Evolutionary conservation across 1,284 basidiomycete genomes (phyloP), one percentile per base, ranked within the genome.

Genomic region (Fomitiporia mediterranea): DNA sequence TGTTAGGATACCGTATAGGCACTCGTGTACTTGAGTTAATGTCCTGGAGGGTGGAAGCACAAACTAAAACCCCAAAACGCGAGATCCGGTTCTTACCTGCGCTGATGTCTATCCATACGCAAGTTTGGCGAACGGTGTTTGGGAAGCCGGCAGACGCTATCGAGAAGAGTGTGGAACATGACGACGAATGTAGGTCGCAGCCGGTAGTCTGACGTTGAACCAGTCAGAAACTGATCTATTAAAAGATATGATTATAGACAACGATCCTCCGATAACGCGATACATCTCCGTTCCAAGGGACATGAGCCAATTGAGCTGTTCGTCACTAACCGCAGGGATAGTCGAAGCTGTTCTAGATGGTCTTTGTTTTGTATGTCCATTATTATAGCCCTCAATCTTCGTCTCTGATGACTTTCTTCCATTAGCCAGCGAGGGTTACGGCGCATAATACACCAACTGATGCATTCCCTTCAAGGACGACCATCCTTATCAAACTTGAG

Each of bases 271-370:
- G 19, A 81, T 98, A 62, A 94, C 97, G 55, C 84, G 91, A 61
- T 80, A 91, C 64, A 94, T 99, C 60, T 94, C 93, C 17, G 88
- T 98, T 23, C 97, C 96, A 4, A 86, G 86, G 64, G 97, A 99
- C 66, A 89, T 99, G 84, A 89, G 84, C 61, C 88, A 93, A 65
- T 79, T 99, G 37, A 94, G 89, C 65, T 98, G 95, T 67, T 98
- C 95, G 35, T 98, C 96, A 0, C 91, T 97, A 68, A 94, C 94
- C 0, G 96, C 96, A 4, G 96, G 97, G 0, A 88, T 99, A 55
- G 94, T 99, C 3, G 97, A 99, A 73, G 96, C 94, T 5, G 93
- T 98, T 2, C 76, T 99, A 57, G 96, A 99, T 68, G 95, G 94
- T 0, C 76, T 98, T 19, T 92, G 94, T 55, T 94, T 99, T 63